Evolutionary conservation across 164 flowering plant genomes (phyloP).

Genomic region (Taxillus chinensis): DNA sequence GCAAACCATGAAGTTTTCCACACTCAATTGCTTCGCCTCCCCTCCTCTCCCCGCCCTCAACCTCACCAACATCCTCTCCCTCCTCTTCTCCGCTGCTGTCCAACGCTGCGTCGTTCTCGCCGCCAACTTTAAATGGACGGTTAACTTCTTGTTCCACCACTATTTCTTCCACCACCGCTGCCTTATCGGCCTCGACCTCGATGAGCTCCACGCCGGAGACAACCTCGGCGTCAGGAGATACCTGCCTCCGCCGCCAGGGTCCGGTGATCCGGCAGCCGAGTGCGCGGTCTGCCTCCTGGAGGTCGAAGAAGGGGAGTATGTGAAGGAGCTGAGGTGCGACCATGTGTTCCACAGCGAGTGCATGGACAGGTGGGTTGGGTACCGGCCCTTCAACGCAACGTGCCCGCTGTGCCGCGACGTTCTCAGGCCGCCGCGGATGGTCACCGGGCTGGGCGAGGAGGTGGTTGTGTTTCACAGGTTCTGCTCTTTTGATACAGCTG

Average conservation of each 20-base stretch:
- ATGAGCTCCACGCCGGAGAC: not conserved
- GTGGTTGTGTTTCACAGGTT: not conserved
- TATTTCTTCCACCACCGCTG: not conserved
- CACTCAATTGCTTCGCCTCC: too few species aligned
- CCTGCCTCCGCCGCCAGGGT: not conserved
- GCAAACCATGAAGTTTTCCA: too few species aligned
- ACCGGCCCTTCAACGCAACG: not conserved
- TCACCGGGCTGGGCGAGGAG: not conserved
- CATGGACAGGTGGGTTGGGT: not conserved
- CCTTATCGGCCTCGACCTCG: not conserved
- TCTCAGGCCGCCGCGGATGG: not conserved
- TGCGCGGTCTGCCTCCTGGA: not conserved
- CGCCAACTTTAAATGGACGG: not conserved
- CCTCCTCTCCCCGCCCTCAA: not conserved
- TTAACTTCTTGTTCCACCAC: not conserved
- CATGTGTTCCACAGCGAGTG: conserved; percentile 1
- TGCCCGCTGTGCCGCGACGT: not conserved
- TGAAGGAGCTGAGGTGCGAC: not conserved
- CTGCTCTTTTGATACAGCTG: too few species aligned
- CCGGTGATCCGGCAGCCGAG: not conserved
- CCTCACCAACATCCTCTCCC: not conserved
- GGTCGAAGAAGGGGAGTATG: not conserved
- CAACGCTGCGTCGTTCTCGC: not conserved
- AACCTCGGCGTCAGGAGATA: not conserved
- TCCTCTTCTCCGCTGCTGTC: not conserved